These are phyloP conservation scores for Colletotrichum truncatum DNA, from an alignment of 2,329 filamentous ascomycete genomes.

Conservation along the genomic window DNA sequence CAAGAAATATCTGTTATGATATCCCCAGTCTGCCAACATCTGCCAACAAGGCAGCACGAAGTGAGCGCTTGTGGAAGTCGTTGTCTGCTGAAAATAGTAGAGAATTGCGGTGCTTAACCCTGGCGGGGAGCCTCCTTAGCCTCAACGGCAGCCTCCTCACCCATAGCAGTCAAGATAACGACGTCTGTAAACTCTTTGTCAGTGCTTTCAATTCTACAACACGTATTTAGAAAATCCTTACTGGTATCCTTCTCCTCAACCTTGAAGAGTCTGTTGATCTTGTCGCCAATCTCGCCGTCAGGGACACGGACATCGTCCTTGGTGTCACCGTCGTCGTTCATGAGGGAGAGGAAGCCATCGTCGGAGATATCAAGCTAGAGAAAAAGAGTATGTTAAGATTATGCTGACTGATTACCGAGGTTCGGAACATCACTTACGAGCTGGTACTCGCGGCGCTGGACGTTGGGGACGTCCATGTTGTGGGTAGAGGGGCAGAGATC, in stretches of 20 bases:
- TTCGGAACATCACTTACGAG: conserved; percentile 73
- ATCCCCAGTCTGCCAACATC: conserved; percentile 36
- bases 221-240: conserved; percentile 62
- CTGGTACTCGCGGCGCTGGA: conserved; percentile 89
- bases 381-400: conserved; percentile 10
- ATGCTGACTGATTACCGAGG: not conserved
- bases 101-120: conserved; percentile 29
- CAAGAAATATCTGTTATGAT: conserved; percentile 44
- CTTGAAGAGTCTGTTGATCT: conserved; percentile 83
- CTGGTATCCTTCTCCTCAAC: conserved; percentile 92
- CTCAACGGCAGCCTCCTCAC: conserved; percentile 91
- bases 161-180: conserved; percentile 94
- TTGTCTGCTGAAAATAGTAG: conserved; percentile 30
- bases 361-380: conserved; percentile 88
- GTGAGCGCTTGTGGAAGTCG: conserved; percentile 25
- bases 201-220: conserved; percentile 14
- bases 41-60: conserved; percentile 30
- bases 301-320: conserved; percentile 97
- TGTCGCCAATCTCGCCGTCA: conserved; percentile 87
- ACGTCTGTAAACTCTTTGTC: conserved; percentile 68
- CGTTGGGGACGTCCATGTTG: conserved; percentile 98
- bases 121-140: conserved; percentile 85
- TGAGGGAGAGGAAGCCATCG: conserved; percentile 93
- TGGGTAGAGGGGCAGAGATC: conserved; percentile 98
- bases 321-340: conserved; percentile 84